A percentile compares a stretch with the other conserved stretches of the same genome.
Evolutionary conservation across 495 filamentous ascomycete species (phyloP).

Genomic region (Cenococcum geophilum): DNA sequence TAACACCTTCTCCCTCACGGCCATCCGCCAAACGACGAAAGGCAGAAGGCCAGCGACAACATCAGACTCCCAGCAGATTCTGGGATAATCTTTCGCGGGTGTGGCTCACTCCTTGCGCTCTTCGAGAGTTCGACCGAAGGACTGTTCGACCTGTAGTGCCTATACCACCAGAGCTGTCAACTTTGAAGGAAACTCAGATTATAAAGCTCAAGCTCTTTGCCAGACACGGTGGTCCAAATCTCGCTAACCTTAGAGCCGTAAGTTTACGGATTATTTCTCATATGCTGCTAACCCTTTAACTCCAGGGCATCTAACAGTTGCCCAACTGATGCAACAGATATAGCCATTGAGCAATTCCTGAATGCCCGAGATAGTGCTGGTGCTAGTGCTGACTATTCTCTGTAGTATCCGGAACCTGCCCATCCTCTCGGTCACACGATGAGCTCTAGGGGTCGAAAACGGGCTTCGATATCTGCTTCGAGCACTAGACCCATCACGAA

Average conservation of each 20-base stretch:
- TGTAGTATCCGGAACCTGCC: no score
- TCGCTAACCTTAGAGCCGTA: neutral
- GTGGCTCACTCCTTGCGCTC: slow-evolving; percentile 32
- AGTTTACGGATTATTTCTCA: no score
- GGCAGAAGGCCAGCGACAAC: no score
- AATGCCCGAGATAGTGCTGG: no score
- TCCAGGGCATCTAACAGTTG: no score
- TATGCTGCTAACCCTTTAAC: no score
- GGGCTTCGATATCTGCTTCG: slow-evolving; percentile 12
- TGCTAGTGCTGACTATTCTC: no score
- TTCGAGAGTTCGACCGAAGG: slow-evolving; percentile 33
- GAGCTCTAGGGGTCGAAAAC: slow-evolving; percentile 11
- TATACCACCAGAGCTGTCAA: slow-evolving; percentile 17
- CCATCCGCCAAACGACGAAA: no score
- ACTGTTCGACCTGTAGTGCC: slow-evolving; percentile 21
- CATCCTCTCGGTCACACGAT: no score
- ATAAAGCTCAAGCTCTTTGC: slow-evolving; percentile 13
- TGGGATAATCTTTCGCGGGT: slow-evolving; percentile 34
- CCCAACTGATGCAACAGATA: no score
- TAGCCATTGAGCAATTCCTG: no score
- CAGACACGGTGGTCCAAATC: neutral
- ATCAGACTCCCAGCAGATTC: slow-evolving; percentile 28
- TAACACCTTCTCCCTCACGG: no score
- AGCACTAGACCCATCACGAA: slow-evolving; percentile 21
- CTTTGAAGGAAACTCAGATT: slow-evolving; percentile 23